Evolutionary conservation across 2,329 filamentous ascomycete genomes (phyloP), one percentile per base, ranked within the genome.

Genomic region (Hortaea sp.): DNA sequence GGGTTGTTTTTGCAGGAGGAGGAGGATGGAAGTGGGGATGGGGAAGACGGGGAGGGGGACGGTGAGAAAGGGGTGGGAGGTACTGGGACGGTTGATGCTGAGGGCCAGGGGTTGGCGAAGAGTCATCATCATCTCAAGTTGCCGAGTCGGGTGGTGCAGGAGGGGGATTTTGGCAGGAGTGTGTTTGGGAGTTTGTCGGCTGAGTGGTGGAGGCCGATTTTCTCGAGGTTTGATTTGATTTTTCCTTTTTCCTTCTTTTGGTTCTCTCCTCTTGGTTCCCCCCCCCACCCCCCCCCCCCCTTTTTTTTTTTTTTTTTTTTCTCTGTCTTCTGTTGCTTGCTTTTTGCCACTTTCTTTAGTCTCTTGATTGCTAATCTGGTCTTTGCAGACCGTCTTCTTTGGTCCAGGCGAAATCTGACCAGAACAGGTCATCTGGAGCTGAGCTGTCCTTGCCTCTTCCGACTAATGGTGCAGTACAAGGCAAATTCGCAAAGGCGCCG

Each of bases 21-120:
- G 29, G 63, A 62, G 9, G 67, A 66, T 38, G 65, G 68, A 46
- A 54, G 58, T 9, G 66, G 69, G 38, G 44, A 45, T 7, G 28
- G 42, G n/a, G 7, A 13, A 11, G 29, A 5, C 4, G 27, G 31
- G 30, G 39, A 29, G 29, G 43, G 5, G 10, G 12, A 31, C 30
- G 11, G 31, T 31, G 20, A 29, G 31, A 7, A 29, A 28, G 11
- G 28, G 30, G 5, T 45, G 9, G 32, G 32, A n/a, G n/a, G 32
- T 35, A 4, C 4, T 9, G 2, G n/a, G 32, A n/a, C 2, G 32
- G 32, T 2, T 35, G 32, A n/a, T 35, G 32, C 32, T 9, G 32
- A 35, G 7, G 32, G 32, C 2, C 2, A n/a, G 2, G 32, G 9
- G 34, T 6, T 27, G 13, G 6, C 43, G 35, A n/a, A 41, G 31